These are phyloP conservation scores for Phoenix roebelenii DNA, from an alignment of 176 grass and related monocot genomes.

Conservation along the genomic window DNA sequence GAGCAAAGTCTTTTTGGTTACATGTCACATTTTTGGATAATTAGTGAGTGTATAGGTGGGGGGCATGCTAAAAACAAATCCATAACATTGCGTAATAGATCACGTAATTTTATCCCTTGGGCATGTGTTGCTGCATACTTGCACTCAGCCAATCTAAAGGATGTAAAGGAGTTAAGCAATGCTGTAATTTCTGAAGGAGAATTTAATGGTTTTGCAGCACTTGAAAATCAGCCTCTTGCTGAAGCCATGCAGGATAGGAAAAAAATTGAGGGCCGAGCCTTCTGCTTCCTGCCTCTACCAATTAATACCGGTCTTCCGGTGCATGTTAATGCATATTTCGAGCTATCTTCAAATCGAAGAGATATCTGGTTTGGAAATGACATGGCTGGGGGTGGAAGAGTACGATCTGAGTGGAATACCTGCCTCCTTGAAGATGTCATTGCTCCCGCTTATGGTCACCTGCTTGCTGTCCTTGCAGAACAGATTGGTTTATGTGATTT, in stretches of 20 bases:
- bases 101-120: slow-evolving; percentile 92
- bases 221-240: slow-evolving; percentile 36
- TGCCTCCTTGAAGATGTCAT: slow-evolving; percentile 85
- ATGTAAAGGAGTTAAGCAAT: slow-evolving; percentile 47
- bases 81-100: slow-evolving; percentile 49
- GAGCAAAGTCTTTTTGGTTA: slow-evolving; percentile 47
- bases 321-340: slow-evolving; percentile 97
- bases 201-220: slow-evolving; percentile 32
- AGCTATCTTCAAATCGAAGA: slow-evolving; percentile 95
- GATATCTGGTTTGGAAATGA: slow-evolving; percentile 99
- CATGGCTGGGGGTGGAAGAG: slow-evolving; percentile 90
- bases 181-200: slow-evolving; percentile 21
- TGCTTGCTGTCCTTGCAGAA: slow-evolving; percentile 71
- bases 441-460: slow-evolving; percentile 73
- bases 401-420: slow-evolving; percentile 89
- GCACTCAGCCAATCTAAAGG: slow-evolving; percentile 55
- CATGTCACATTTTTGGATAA: slow-evolving; percentile 66
- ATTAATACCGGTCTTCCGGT: slow-evolving; percentile 72
- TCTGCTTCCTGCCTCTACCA: slow-evolving; percentile 94
- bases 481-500: slow-evolving; percentile 70
- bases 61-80: slow-evolving; percentile 70
- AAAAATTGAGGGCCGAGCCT: slow-evolving; percentile 66
- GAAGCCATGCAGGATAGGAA: slow-evolving; percentile 43
- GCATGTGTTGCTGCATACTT: slow-evolving; percentile 92
- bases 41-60: slow-evolving; percentile 83